Evolutionary conservation across 2,329 filamentous ascomycete species (phyloP).

Genomic region (Anisogramma anomala): DNA sequence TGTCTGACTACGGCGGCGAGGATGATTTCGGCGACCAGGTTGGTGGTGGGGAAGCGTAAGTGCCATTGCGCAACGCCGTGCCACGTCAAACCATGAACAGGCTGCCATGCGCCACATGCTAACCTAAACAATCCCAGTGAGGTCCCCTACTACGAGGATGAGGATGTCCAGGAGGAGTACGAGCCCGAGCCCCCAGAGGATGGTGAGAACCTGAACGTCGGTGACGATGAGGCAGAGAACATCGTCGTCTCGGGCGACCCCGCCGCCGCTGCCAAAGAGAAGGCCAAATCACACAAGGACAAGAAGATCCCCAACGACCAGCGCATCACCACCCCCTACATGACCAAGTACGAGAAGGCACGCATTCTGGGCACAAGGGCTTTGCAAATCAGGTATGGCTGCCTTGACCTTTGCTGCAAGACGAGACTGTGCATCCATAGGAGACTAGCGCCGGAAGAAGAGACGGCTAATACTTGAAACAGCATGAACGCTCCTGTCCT

Average conservation of each 20-base stretch:
- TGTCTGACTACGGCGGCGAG: conserved; percentile 62
- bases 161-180: conserved; percentile 49
- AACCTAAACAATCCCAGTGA: conserved; percentile 36
- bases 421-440: background rate
- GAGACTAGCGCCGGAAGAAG: too few relatives aligned
- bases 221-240: conserved; percentile 46
- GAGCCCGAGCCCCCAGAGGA: conserved; percentile 44
- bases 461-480: conserved; percentile 18
- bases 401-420: background rate
- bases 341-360: conserved; percentile 98
- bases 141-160: conserved; percentile 62
- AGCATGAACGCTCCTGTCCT: conserved; percentile 97
- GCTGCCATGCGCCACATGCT: conserved; percentile 20
- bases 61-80: conserved; percentile 3
- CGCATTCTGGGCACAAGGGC: conserved; percentile 87
- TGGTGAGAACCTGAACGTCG: conserved; percentile 35
- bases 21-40: conserved; percentile 29
- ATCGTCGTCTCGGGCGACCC: conserved; percentile 52
- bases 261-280: conserved; percentile 44
- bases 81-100: too few relatives aligned
- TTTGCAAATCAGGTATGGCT: conserved; percentile 77
- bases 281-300: conserved; percentile 50
- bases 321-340: conserved; percentile 88
- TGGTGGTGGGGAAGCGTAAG: conserved; percentile 11
- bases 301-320: conserved; percentile 87